These are phyloP conservation scores for Yarrowia sp. DNA, from an alignment of 805 yeast genomes.

Conservation along the genomic window DNA sequence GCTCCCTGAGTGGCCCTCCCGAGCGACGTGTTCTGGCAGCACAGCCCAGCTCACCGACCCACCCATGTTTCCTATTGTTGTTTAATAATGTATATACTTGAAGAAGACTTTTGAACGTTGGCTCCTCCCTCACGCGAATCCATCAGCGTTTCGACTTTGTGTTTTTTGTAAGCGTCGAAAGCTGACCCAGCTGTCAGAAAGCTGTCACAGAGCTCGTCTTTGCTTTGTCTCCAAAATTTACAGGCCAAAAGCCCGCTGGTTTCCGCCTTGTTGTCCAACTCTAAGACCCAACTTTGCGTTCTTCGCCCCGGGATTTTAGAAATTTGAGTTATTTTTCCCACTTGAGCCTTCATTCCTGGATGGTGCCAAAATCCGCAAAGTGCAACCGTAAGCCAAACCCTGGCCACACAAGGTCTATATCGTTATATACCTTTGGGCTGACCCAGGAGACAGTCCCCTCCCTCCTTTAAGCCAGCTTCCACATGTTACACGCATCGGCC, in stretches of 20 bases:
- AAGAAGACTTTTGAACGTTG: background rate
- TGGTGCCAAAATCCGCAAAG: conserved; percentile 18
- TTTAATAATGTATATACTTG: too few relatives aligned
- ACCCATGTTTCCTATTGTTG: conserved; percentile 3
- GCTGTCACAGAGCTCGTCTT: conserved; percentile 2
- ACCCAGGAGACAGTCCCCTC: background rate
- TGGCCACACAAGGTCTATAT: conserved; percentile 18
- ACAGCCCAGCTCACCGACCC: background rate
- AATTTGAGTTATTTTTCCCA: conserved; percentile 30
- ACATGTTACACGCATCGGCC: conserved; percentile 20
- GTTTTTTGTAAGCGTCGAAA: background rate
- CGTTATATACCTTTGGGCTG: conserved; percentile 8
- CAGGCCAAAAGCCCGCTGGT: conserved; percentile 17
- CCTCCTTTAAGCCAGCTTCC: conserved; percentile 18
- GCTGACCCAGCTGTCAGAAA: too few relatives aligned
- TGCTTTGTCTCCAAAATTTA: conserved; percentile 13
- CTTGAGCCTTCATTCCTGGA: conserved; percentile 26
- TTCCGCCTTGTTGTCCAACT: conserved; percentile 27
- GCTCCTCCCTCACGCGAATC: conserved; percentile 18
- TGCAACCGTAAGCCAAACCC: background rate
- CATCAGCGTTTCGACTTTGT: background rate
- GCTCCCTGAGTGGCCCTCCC: background rate
- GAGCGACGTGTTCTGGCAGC: background rate
- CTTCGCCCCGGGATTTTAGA: conserved; percentile 25
- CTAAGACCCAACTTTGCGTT: conserved; percentile 18